Conservation (phyloP, 2,329 filamentous ascomycete species). For the Cordyceps farinosa region DNA sequence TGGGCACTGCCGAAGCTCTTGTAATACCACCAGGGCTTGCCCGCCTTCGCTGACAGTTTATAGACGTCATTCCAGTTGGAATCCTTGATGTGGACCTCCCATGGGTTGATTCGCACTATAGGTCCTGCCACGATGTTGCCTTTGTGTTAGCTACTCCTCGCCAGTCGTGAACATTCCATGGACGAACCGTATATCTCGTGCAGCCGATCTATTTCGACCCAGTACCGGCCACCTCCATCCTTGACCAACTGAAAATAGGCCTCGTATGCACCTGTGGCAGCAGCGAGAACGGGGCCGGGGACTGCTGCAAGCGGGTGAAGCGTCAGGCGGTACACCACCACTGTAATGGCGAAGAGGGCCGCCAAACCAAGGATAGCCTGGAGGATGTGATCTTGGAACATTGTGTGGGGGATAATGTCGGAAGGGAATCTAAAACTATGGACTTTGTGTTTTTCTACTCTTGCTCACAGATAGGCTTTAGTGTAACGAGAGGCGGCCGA, state of each 20-base stretch:
- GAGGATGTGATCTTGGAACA: not conserved
- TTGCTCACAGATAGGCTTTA: not conserved
- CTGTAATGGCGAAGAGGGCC: not conserved
- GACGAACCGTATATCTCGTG: not conserved
- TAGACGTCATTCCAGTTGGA: constrained; percentile 2
- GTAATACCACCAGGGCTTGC: constrained; percentile 1
- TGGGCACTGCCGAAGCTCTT: not conserved
- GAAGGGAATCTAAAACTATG: no score
- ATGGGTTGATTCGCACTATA: constrained; percentile 6
- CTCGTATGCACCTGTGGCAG: constrained; percentile 2
- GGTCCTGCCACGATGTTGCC: not conserved
- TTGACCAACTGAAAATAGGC: constrained; percentile 9
- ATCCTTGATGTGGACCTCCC: constrained; percentile 9
- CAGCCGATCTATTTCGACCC: constrained; percentile 8
- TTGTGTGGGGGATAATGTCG: not conserved
- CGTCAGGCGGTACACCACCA: constrained; percentile 2
- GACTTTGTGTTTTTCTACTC: not conserved
- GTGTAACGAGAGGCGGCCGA: not conserved
- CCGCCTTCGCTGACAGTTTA: not conserved
- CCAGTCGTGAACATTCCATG: not conserved
- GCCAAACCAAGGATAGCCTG: not conserved
- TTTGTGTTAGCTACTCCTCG: no score
- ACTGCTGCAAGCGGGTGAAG: constrained; percentile 3
- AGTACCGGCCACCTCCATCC: constrained; percentile 7
- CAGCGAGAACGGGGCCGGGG: not conserved